These are phyloP conservation scores for Basidiobolus heterosporus DNA, from an alignment of 371 early-diverging fungal species.

Conservation along the genomic window DNA sequence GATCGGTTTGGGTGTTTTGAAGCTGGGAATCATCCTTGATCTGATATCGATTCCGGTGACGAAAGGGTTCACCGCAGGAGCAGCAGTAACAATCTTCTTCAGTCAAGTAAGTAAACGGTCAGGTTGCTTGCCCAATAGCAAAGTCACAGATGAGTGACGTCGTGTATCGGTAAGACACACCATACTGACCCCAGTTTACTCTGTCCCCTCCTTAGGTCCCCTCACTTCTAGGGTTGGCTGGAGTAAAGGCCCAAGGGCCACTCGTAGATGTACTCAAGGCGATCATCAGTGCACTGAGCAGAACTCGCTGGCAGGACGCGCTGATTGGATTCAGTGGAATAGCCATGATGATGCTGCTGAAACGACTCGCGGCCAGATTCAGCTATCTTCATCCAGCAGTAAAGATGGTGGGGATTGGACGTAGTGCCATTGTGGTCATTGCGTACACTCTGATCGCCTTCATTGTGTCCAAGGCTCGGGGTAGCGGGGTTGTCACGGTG, in stretches of 20 bases:
- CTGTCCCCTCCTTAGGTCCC: conserved; percentile 5
- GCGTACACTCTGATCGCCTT: background rate
- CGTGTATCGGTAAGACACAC: no score
- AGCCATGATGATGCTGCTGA: background rate
- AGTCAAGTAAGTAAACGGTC: conserved; percentile 8
- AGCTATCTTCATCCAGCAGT: background rate
- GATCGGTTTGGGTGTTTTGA: conserved; percentile 47
- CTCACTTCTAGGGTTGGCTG: background rate
- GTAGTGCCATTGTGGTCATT: background rate
- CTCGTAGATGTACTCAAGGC: background rate
- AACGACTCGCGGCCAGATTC: background rate
- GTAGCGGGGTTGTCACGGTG: conserved; percentile 35
- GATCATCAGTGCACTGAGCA: background rate
- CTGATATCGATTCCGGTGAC: conserved; percentile 64
- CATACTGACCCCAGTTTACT: background rate
- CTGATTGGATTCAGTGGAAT: background rate
- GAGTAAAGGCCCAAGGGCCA: background rate
- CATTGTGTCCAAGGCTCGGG: conserved; percentile 34
- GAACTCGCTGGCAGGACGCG: background rate
- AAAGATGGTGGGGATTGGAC: background rate
- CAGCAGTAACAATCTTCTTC: conserved; percentile 58
- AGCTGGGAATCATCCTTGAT: conserved; percentile 63
- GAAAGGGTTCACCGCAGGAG: conserved; percentile 57
- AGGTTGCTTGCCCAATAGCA: no score
- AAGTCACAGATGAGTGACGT: no score